phyloP scores from a whole-genome alignment of 1,284 basidiomycete genomes.

The Clitocybe nebularis region DNA sequence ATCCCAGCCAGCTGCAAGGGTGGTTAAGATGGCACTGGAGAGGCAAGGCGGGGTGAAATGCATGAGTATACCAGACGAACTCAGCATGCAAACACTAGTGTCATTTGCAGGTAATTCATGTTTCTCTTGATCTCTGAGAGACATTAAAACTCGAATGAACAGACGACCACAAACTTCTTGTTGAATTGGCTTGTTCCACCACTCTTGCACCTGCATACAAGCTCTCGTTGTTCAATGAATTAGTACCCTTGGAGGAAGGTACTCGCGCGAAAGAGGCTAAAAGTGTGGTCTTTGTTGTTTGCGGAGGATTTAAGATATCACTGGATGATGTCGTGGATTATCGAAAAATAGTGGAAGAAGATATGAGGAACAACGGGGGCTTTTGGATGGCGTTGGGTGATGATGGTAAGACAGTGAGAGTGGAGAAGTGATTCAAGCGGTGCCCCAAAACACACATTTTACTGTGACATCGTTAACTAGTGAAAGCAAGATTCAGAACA shows the following conservation, averaged over 20 bases:
- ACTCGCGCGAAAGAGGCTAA: constrained; percentile 19
- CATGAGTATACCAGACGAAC: constrained; percentile 60
- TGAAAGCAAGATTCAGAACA: not conserved
- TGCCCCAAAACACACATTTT: too few relatives aligned
- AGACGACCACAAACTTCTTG: constrained; percentile 74
- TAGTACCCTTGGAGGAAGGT: constrained; percentile 45
- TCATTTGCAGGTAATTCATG: constrained; percentile 51
- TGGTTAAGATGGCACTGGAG: constrained; percentile 60
- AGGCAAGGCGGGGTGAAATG: constrained; percentile 51
- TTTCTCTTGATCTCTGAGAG: not conserved
- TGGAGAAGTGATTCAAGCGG: constrained; percentile 13
- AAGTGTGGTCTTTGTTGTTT: constrained; percentile 62
- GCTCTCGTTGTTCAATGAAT: constrained; percentile 44
- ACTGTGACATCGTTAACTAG: too few relatives aligned
- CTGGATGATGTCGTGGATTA: constrained; percentile 49
- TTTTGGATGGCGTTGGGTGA: constrained; percentile 18
- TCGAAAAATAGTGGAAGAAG: constrained; percentile 31
- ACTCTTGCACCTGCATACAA: constrained; percentile 64
- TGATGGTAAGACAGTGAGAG: constrained; percentile 15
- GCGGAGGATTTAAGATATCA: constrained; percentile 70
- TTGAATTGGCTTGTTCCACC: constrained; percentile 69
- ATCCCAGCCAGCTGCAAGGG: constrained; percentile 52
- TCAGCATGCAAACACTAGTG: constrained; percentile 57
- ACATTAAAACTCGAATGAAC: constrained; percentile 2
- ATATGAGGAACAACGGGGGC: constrained; percentile 19